Evolutionary conservation across 2,329 filamentous ascomycete species (phyloP), one percentile per base, ranked within the genome.

Genomic region (Neoscytalidium dimidiatum): DNA sequence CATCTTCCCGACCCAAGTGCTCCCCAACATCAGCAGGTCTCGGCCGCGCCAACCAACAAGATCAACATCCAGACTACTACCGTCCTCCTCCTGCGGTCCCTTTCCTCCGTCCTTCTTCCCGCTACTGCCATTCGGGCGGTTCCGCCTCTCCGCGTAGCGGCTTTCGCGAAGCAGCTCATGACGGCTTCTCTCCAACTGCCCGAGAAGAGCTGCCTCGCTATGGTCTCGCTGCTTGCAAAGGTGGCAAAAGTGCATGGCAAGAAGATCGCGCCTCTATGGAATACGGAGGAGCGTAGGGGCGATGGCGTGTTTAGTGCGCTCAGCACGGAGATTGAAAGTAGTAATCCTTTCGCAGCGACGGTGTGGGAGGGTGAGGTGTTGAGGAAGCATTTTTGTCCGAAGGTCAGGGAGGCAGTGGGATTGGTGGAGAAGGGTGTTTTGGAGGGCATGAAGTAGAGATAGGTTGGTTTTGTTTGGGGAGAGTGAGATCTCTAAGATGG

Each of bases 51-150:
- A 29, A 83, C 81, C 72, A 88, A 88, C 75, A 95, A 91, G 77
- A 88, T 99, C 80, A 98, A 99, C 80, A 88, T 97, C 64, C 91
- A 96, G 73, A 99, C 95, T 0, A 97, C 94, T 0, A 95, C 94
- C 2, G 93, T 97, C 19, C 88, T 99, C 28, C 87, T 99, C 62
- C 86, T 98, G 67, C 91, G 94, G 68, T 95, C 92, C 60, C 84
- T 99, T 5, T 91, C 92, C 5, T 90, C 90, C 7, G 87, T 94
- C 33, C 87, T 99, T 21, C 84, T 96, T 0, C 92, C 94, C 0
- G 81, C 87, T 52, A 87, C 90, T 79, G 86, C 90, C 77, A 83
- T 92, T 71, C 86, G 91, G 73, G 84, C 90, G 66, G 85, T 93
- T 2, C 92, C 95, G 0, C 93, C 94, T 0, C 79, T 94, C 21